Conservation (phyloP, 2,329 filamentous ascomycete species). For the Fusarium sp. region DNA sequence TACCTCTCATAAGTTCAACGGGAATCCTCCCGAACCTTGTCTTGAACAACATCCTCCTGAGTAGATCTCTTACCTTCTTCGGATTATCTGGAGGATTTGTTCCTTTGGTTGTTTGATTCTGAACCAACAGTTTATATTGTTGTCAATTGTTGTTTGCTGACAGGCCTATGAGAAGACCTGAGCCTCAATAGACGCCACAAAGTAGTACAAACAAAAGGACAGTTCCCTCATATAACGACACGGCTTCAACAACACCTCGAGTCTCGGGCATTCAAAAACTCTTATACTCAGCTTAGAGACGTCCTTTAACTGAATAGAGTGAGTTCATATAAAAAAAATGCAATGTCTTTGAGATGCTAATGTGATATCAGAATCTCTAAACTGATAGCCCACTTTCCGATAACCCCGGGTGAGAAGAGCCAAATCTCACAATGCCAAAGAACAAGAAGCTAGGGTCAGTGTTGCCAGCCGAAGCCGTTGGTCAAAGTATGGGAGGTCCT, state of each 20-base stretch:
- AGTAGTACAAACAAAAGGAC: constrained; percentile 20
- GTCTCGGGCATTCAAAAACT: not conserved
- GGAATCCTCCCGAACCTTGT: constrained; percentile 16
- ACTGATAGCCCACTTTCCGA: not conserved
- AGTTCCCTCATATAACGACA: constrained; percentile 1
- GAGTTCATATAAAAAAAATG: not conserved
- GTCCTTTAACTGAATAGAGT: not conserved
- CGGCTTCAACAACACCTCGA: not conserved
- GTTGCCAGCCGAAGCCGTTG: constrained; percentile 32
- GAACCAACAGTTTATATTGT: not conserved
- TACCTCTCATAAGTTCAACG: not conserved
- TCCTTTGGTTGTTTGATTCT: not conserved
- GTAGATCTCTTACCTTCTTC: not conserved
- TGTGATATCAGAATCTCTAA: not conserved
- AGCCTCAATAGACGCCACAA: constrained; percentile 36
- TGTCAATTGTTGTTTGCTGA: not conserved
- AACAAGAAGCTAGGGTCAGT: constrained; percentile 7
- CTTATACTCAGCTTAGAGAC: not conserved
- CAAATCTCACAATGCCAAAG: constrained; percentile 5
- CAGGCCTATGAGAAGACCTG: not conserved
- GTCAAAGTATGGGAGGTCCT: constrained; percentile 37
- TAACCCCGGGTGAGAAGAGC: not conserved
- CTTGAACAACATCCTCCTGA: not conserved
- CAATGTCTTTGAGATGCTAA: not conserved
- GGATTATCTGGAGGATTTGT: not conserved